Conservation (phyloP, 768 basidiomycete genomes). For the Leucosporidium yakuticum region DNA sequence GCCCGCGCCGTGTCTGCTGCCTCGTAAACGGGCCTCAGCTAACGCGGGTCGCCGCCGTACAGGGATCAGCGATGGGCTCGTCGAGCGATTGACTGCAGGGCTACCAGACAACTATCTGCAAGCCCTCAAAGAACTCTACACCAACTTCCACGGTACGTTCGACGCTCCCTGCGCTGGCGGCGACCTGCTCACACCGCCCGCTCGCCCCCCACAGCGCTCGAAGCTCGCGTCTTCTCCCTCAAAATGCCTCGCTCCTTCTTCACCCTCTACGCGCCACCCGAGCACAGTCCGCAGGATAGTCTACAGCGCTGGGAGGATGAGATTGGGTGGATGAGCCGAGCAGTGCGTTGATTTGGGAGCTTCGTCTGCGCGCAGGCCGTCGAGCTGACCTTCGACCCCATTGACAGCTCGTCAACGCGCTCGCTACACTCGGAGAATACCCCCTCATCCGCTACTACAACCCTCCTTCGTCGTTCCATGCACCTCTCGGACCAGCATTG, state of each 20-base stretch:
- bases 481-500: constrained; percentile 61
- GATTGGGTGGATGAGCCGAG: constrained; percentile 55
- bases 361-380: not conserved
- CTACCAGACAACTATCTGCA: constrained; percentile 71
- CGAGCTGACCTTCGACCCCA: not conserved
- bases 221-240: constrained; percentile 77
- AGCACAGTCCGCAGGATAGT: constrained; percentile 53
- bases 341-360: constrained; percentile 38
- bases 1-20: constrained; percentile 32
- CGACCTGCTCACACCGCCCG: not conserved
- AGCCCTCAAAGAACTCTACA: constrained; percentile 73
- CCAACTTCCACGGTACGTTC: constrained; percentile 84
- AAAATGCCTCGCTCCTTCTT: constrained; percentile 75
- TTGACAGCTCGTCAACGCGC: constrained; percentile 70
- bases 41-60: not conserved
- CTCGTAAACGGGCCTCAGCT: not conserved
- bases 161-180: not conserved
- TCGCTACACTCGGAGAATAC: constrained; percentile 83
- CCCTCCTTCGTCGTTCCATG: constrained; percentile 74
- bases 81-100: constrained; percentile 66
- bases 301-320: constrained; percentile 81
- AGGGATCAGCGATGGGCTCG: constrained; percentile 74
- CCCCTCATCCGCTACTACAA: constrained; percentile 90
- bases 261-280: constrained; percentile 81
- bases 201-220: constrained; percentile 55